These are phyloP conservation scores for Syncephalastrum monosporum DNA, from an alignment of 371 early-diverging fungal genomes.

Conservation along the genomic window DNA sequence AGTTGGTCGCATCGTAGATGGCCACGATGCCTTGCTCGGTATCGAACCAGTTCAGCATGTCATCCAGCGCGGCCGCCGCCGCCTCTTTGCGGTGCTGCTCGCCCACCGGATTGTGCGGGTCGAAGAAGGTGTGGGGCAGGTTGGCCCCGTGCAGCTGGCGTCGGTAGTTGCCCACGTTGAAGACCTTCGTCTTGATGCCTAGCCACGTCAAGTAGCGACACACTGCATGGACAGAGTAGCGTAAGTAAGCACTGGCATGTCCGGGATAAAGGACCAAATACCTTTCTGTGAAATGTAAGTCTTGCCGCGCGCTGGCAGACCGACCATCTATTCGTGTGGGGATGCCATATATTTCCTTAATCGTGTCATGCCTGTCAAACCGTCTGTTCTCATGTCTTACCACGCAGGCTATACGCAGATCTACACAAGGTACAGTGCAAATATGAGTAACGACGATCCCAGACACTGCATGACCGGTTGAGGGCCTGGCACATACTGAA, in stretches of 20 bases:
- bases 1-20: conserved; percentile 97
- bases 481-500: too few relatives aligned
- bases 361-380: background rate
- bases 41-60: conserved; percentile 90
- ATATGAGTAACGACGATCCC: too few relatives aligned
- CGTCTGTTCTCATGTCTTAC: conserved; percentile 24
- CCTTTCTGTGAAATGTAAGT: conserved; percentile 94
- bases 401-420: conserved; percentile 65
- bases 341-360: background rate
- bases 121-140: conserved; percentile 88
- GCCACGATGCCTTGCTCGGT: conserved; percentile 80
- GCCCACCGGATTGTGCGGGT: conserved; percentile 79
- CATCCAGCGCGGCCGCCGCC: conserved; percentile 82
- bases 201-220: conserved; percentile 73
- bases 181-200: conserved; percentile 88
- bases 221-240: conserved; percentile 6
- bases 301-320: conserved; percentile 88
- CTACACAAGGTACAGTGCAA: conserved; percentile 17
- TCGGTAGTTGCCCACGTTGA: conserved; percentile 96
- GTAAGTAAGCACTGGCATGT: background rate
- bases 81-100: conserved; percentile 77
- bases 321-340: conserved; percentile 63
- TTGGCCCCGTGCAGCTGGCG: conserved; percentile 85
- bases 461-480: too few relatives aligned
- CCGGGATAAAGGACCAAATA: conserved; percentile 21